phyloP scores from a whole-genome alignment of 1,284 basidiomycete species.

The Sporisorium graminicola region DNA sequence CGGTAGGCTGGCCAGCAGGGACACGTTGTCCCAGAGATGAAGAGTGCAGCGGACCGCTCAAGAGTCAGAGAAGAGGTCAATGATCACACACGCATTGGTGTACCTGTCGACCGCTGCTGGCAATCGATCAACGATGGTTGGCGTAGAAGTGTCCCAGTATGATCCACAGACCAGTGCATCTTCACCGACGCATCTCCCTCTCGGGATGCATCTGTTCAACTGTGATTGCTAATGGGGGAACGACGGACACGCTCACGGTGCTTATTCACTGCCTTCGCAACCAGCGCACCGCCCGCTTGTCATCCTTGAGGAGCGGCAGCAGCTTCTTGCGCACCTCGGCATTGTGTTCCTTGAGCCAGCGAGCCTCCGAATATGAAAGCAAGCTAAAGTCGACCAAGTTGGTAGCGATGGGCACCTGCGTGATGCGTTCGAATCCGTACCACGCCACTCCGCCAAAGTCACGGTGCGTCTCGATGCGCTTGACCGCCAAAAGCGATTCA shows the following conservation, averaged over 20 bases:
- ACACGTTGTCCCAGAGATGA: too few relatives aligned
- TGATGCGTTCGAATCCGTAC: constrained; percentile 70
- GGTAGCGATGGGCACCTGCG: constrained; percentile 66
- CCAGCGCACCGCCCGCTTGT: constrained; percentile 58
- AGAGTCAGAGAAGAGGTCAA: too few relatives aligned
- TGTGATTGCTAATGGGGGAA: neutral
- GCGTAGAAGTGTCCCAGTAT: too few relatives aligned
- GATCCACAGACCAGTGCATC: too few relatives aligned
- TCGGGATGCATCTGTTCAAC: neutral
- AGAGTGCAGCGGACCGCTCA: too few relatives aligned
- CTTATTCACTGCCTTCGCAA: constrained; percentile 55
- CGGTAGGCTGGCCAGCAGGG: too few relatives aligned
- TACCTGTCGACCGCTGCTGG: too few relatives aligned
- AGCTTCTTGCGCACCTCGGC: constrained; percentile 52
- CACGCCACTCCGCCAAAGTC: constrained; percentile 61
- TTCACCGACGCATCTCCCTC: neutral
- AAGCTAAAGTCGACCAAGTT: constrained; percentile 64
- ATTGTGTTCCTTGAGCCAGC: constrained; percentile 70
- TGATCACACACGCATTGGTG: too few relatives aligned
- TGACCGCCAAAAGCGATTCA: constrained; percentile 61
- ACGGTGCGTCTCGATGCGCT: constrained; percentile 49
- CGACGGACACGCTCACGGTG: too few relatives aligned
- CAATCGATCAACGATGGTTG: too few relatives aligned
- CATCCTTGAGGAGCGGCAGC: constrained; percentile 62
- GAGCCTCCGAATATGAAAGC: constrained; percentile 58